phyloP scores from a whole-genome alignment of 106 monocot species.

The Allium cepa region DNA sequence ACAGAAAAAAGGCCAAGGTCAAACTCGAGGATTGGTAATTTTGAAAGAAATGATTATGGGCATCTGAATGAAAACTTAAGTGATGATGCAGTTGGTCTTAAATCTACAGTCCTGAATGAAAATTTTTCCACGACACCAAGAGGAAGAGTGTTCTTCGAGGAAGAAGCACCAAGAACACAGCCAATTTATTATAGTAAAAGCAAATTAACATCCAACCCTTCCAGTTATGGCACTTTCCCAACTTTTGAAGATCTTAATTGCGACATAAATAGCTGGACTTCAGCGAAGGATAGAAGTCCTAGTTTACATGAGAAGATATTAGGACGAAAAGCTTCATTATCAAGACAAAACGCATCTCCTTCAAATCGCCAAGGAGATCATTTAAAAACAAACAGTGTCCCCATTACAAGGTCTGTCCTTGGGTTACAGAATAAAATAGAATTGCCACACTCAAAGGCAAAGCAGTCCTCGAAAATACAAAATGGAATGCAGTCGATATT shows the following conservation, averaged over 20 bases:
- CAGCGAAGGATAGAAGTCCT: conserved; percentile 7
- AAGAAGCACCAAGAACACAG: conserved; percentile 20
- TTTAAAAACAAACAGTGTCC: conserved; percentile 9
- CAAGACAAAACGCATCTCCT: conserved; percentile 6
- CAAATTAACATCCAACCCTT: conserved; percentile 11
- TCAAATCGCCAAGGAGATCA: conserved; percentile 13
- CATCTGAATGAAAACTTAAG: conserved; percentile 18
- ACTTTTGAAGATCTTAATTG: conserved; percentile 30
- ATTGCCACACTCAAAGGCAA: conserved; percentile 15
- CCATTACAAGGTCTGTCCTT: conserved; percentile 9
- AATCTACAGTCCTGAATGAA: conserved; percentile 13
- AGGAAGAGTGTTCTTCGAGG: conserved; percentile 17
- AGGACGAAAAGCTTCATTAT: not conserved
- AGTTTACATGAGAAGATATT: conserved; percentile 3
- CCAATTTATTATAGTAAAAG: conserved; percentile 12
- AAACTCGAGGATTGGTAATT: conserved; percentile 14
- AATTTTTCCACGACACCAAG: conserved; percentile 9
- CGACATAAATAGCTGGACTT: conserved; percentile 15
- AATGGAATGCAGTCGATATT: conserved; percentile 13
- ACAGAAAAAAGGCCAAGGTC: conserved; percentile 11
- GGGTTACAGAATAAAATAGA: conserved; percentile 13
- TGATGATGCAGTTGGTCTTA: conserved; percentile 21
- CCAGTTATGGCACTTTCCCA: conserved; percentile 31
- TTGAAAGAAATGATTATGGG: conserved; percentile 3
- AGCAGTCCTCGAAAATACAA: conserved; percentile 12